Base-by-base conservation (phyloP, 768 basidiomycete species). In the Phlebiopsis flavidoalba region DNA sequence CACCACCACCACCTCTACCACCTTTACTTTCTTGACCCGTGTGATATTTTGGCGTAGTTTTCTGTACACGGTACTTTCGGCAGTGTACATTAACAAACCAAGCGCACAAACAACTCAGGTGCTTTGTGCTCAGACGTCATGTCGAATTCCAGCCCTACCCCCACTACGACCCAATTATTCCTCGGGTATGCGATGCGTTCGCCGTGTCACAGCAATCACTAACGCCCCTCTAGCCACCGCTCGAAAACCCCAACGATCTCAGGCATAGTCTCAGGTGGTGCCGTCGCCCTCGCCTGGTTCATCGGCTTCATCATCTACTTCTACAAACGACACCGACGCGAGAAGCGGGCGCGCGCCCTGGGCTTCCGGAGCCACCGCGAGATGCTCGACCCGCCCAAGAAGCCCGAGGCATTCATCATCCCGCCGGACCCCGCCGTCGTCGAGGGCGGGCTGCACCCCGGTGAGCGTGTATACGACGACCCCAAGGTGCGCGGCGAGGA, bases 351-450 rank as follows among this genome's bases (percentile, higher is more conserved):
- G 33, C 74, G 75, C 52, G 76, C 73, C 8, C 73, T 74, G n/a
- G 82, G 82, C 35, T 77, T 76, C 65, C 72, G 75, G 3, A 63
- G 59, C 54, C 68, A 76, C 59, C 77, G 79, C 17, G 79, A 77
- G 66, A 73, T 74, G 58, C 66, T 69, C 66, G 66, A 68, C 63
- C 67, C 69, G 47, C 67, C 68, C 19, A 65, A 75, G 57, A 69
- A 72, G 50, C 71, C 75, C 17, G 73, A 76, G 56, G 78, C 73
- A 51, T 73, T 84, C 58, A 75, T 86, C 54, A 82, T 86, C 19
- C 85, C 85, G 19, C 85, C 85, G 0, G 86, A 88, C 70, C 85
- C 86, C n/a, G 86, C 85, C 45, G 76, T 87, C 33, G 69, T 86
- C n/a, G 72, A 81, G 48, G 83, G 82, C 19, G 74, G 77, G 50